These are phyloP conservation scores for Chimonanthus praecox DNA, from an alignment of 164 flowering plant genomes.

Conservation along the genomic window DNA sequence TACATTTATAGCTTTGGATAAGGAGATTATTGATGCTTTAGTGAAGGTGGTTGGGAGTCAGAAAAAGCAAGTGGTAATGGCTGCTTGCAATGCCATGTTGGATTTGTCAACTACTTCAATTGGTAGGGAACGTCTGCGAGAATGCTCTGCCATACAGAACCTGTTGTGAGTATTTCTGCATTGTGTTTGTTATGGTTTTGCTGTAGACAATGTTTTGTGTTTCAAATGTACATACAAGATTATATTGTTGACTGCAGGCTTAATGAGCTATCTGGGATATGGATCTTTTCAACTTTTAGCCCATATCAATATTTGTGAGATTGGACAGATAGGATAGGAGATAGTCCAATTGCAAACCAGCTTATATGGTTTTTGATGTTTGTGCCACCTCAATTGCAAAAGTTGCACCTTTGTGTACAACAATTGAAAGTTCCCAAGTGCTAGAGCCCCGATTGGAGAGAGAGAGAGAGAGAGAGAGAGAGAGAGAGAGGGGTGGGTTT, in stretches of 20 bases:
- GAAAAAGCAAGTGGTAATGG: slow-evolving; percentile 16
- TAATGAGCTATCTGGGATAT: too few relatives aligned
- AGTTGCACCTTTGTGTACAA: background rate
- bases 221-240: background rate
- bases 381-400: background rate
- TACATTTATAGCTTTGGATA: slow-evolving; percentile 36
- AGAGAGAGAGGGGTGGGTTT: too few relatives aligned
- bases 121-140: slow-evolving; percentile 33
- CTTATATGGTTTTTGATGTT: background rate
- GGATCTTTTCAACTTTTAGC: too few relatives aligned
- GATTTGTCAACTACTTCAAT: slow-evolving; percentile 46
- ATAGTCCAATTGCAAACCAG: background rate
- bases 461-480: too few relatives aligned
- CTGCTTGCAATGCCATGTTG: slow-evolving; percentile 55
- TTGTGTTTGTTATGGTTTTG: background rate
- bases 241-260: background rate
- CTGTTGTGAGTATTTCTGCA: slow-evolving; percentile 45
- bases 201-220: background rate
- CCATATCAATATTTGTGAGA: background rate
- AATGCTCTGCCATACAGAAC: slow-evolving; percentile 30
- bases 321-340: background rate
- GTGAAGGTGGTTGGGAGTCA: slow-evolving; percentile 19
- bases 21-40: slow-evolving; percentile 33
- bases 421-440: too few relatives aligned
- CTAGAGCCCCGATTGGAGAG: too few relatives aligned